Conservation (phyloP, 495 filamentous ascomycete species). For the Tuber aestivum region DNA sequence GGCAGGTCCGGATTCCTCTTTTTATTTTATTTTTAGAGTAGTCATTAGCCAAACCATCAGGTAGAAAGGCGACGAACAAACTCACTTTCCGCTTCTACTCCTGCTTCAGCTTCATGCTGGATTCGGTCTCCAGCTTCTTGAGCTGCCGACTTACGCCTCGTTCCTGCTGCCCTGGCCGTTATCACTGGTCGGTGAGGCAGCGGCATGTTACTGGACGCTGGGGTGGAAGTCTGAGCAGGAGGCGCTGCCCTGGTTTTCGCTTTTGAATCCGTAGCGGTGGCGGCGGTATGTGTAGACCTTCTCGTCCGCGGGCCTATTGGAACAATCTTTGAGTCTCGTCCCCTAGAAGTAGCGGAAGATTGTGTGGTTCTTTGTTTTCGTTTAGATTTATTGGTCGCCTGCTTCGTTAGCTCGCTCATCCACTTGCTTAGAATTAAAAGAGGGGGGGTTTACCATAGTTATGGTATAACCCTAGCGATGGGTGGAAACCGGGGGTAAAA, state of each 20-base stretch:
- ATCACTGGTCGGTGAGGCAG: background rate
- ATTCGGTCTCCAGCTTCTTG: background rate
- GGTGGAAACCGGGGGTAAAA: background rate
- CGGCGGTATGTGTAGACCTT: background rate
- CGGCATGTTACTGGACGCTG: background rate
- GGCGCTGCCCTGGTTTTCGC: background rate
- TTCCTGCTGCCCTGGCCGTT: background rate
- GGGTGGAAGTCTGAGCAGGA: background rate
- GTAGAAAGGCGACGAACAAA: background rate
- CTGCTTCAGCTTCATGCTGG: background rate
- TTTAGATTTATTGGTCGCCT: background rate
- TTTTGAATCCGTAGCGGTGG: background rate
- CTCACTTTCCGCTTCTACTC: background rate
- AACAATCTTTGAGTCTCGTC: background rate
- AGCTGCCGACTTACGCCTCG: background rate
- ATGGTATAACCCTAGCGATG: background rate
- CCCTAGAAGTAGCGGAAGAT: background rate
- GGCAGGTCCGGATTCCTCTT: background rate
- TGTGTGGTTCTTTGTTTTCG: background rate
- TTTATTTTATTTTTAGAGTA: background rate
- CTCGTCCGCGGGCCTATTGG: background rate
- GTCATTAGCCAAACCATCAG: background rate
- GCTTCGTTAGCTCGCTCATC: background rate
- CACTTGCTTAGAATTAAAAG: background rate
- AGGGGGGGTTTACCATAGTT: background rate